These are phyloP conservation scores for Backusella australiensis DNA, from an alignment of 192 early-diverging fungal species.

Conservation along the genomic window DNA sequence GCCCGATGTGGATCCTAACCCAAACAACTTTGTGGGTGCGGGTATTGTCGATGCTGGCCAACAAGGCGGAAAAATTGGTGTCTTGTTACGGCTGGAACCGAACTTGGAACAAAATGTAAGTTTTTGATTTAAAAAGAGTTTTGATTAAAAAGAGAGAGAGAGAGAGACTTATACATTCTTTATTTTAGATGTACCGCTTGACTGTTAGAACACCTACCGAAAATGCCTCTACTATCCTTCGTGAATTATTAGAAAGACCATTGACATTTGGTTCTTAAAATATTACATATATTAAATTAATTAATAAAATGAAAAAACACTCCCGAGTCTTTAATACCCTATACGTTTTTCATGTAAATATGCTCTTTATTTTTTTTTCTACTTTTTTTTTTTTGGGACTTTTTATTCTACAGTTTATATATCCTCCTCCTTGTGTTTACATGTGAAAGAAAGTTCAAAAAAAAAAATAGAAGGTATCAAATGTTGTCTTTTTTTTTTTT, in stretches of 20 bases:
- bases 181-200: conserved; percentile 75
- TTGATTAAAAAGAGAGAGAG: background rate
- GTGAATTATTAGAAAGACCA: conserved; percentile 39
- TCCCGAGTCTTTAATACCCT: background rate
- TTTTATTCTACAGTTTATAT: background rate
- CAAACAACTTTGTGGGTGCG: conserved; percentile 85
- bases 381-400: background rate
- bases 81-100: conserved; percentile 85
- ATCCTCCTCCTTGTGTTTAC: background rate
- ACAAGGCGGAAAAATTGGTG: conserved; percentile 81
- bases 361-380: background rate
- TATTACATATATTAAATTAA: background rate
- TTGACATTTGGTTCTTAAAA: conserved; percentile 24
- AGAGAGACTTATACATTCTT: background rate
- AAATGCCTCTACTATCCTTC: conserved; percentile 57
- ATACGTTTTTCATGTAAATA: background rate
- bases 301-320: background rate
- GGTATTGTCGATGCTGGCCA: conserved; percentile 77
- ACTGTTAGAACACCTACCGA: conserved; percentile 91
- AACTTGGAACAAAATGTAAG: conserved; percentile 79
- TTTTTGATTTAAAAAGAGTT: background rate
- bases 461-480: too few species aligned
- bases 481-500: background rate
- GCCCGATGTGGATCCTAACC: conserved; percentile 83
- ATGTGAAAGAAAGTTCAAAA: too few species aligned